Evolutionary conservation across 2,329 filamentous ascomycete species (phyloP).

Genomic region (Fusarium guadeloupense): DNA sequence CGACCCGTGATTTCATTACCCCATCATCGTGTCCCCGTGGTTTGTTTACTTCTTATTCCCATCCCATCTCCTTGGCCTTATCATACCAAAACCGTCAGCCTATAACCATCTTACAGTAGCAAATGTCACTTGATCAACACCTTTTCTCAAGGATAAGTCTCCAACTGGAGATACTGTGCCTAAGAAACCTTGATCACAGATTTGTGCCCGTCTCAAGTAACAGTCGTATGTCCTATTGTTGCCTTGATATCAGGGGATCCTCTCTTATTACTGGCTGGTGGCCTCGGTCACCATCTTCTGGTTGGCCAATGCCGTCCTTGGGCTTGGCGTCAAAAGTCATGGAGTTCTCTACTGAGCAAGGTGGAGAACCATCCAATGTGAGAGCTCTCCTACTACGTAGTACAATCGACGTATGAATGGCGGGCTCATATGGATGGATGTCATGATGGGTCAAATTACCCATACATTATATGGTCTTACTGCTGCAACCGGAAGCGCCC

Average conservation of each 20-base stretch:
- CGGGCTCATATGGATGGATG: not conserved
- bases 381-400: not conserved
- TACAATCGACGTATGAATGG: conserved; percentile 1
- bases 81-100: not conserved
- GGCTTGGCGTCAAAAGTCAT: not conserved
- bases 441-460: not conserved
- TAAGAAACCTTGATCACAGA: too few relatives aligned
- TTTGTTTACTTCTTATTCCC: conserved; percentile 17
- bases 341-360: conserved; percentile 9
- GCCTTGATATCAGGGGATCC: not conserved
- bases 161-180: too few relatives aligned
- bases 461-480: too few relatives aligned
- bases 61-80: not conserved
- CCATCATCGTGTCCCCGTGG: conserved; percentile 19
- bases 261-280: not conserved
- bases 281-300: not conserved
- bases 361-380: conserved; percentile 4
- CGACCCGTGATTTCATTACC: conserved; percentile 29
- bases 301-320: conserved; percentile 20
- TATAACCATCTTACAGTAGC: not conserved
- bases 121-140: too few relatives aligned
- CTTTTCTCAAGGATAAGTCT: too few relatives aligned
- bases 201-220: too few relatives aligned
- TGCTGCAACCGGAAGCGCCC: not conserved
- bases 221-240: too few relatives aligned